Percentiles rank a stretch among this genome's conserved stretches.
Conservation (phyloP, 805 yeast genomes). For the Saturnispora sekii region DNA sequence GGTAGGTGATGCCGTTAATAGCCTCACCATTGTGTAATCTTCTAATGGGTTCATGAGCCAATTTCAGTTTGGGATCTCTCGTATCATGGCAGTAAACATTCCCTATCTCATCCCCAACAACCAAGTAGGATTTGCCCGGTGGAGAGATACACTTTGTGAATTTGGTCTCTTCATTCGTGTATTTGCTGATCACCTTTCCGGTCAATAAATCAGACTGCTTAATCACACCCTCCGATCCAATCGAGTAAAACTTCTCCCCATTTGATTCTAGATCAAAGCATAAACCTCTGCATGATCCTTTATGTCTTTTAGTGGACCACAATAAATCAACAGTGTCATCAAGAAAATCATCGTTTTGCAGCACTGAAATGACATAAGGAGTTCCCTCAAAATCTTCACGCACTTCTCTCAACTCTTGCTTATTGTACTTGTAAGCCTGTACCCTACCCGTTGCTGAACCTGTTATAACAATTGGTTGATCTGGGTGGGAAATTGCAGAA, state of each 20-base stretch:
- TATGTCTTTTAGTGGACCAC: conserved; percentile 90
- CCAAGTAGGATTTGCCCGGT: conserved; percentile 37
- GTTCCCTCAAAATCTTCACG: conserved; percentile 21
- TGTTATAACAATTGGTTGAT: conserved; percentile 47
- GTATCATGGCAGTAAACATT: conserved; percentile 55
- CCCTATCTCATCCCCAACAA: conserved; percentile 66
- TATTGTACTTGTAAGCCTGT: conserved; percentile 49
- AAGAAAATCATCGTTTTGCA: conserved; percentile 22
- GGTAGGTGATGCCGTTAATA: conserved; percentile 61
- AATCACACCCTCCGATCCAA: conserved; percentile 72
- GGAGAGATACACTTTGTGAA: conserved; percentile 36
- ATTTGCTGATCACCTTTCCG: conserved; percentile 66
- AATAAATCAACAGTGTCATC: conserved; percentile 25
- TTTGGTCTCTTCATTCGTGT: conserved; percentile 14
- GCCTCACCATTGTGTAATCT: conserved; percentile 71
- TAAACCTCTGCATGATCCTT: conserved; percentile 73
- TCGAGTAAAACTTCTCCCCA: conserved; percentile 52
- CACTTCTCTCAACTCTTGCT: conserved; percentile 32
- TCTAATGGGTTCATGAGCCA: conserved; percentile 35
- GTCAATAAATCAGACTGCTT: conserved; percentile 63
- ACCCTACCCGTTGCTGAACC: conserved; percentile 84
- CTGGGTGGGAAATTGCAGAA: conserved; percentile 70
- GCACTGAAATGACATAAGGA: conserved; percentile 21
- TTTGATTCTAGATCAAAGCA: conserved; percentile 44
- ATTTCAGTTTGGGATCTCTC: conserved; percentile 31